These are phyloP conservation scores for Dalbergia oliveri DNA, from an alignment of 306 rosid species.

Conservation along the genomic window DNA sequence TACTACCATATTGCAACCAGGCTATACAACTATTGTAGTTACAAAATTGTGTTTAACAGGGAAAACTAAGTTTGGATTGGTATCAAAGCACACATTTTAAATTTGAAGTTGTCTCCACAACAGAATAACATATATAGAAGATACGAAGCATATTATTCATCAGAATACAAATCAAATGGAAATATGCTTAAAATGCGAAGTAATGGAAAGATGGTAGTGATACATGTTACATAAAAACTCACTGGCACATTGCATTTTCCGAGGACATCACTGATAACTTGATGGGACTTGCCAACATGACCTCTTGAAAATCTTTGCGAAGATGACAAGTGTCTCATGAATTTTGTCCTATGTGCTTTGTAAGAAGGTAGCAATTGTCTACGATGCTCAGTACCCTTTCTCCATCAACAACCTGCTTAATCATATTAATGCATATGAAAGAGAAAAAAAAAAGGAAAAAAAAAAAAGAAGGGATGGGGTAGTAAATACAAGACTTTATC, in stretches of 20 bases:
- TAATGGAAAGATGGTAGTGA: constrained; percentile 5
- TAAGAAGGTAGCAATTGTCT: constrained; percentile 83
- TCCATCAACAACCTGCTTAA: constrained; percentile 81
- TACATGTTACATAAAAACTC: constrained; percentile 38
- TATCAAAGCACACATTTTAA: neutral
- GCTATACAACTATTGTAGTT: neutral
- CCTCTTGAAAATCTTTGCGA: constrained; percentile 57
- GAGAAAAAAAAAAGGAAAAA: too few species aligned
- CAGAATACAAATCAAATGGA: constrained; percentile 16
- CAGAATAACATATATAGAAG: neutral
- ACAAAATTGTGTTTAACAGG: neutral
- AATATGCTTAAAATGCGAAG: constrained; percentile 21
- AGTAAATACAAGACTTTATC: too few species aligned
- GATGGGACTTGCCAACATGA: constrained; percentile 66
- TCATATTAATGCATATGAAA: neutral
- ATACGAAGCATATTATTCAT: constrained; percentile 9
- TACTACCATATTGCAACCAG: neutral
- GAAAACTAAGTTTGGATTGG: neutral
- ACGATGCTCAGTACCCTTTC: constrained; percentile 82
- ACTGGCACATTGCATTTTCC: constrained; percentile 76
- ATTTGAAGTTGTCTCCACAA: neutral
- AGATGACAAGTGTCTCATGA: constrained; percentile 52
- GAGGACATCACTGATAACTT: constrained; percentile 61
- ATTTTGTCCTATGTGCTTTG: constrained; percentile 78
- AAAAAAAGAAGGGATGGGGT: too few species aligned